phyloP scores from a whole-genome alignment of 441 rosid genomes.

The Erodium trifolium region DNA sequence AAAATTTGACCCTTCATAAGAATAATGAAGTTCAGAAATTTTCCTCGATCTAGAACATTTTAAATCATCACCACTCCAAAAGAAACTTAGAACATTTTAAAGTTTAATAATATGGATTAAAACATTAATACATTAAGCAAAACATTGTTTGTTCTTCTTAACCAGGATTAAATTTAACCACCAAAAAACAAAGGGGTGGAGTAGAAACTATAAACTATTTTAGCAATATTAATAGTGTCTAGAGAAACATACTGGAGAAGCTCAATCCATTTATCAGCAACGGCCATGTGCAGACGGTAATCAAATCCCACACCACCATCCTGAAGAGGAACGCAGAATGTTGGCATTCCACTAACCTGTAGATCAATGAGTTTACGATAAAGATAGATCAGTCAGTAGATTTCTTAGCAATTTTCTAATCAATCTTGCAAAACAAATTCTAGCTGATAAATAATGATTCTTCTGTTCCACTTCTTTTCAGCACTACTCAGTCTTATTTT shows the following conservation, averaged over 20 bases:
- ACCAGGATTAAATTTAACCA: not conserved
- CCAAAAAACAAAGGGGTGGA: not conserved
- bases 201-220: not conserved
- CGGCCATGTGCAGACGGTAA: conserved; percentile 96
- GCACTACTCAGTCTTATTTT: not conserved
- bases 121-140: not conserved
- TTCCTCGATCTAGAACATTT: not conserved
- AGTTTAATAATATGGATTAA: not conserved
- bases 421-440: not conserved
- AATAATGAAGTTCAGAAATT: not conserved
- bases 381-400: conserved; percentile 4
- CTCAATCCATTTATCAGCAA: conserved; percentile 98
- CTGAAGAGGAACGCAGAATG: conserved; percentile 74
- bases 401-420: not conserved
- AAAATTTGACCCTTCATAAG: not conserved
- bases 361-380: conserved; percentile 14
- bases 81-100: not conserved
- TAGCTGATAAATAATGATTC: not conserved
- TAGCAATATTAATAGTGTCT: conserved; percentile 7
- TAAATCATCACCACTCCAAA: not conserved
- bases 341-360: conserved; percentile 99
- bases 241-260: conserved; percentile 60
- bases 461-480: not conserved
- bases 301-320: conserved; percentile 99
- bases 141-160: not conserved